Percentiles rank a stretch among this genome's conserved stretches.
These are phyloP conservation scores for Metarhizium sp. DNA, from an alignment of 2,329 filamentous ascomycete genomes.

Conservation along the genomic window DNA sequence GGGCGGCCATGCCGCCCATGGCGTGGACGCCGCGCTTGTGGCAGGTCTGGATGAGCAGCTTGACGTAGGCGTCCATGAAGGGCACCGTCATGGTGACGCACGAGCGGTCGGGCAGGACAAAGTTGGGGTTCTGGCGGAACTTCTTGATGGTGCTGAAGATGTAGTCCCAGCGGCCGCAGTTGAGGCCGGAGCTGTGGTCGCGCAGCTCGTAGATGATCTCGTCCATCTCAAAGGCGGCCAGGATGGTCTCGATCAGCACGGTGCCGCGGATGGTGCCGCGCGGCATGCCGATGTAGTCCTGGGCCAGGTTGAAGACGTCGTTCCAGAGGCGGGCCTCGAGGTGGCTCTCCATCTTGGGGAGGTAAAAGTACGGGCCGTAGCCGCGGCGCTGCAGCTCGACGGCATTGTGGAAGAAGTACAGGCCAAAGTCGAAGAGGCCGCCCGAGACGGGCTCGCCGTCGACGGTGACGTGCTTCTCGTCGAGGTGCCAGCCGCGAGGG, in stretches of 20 bases:
- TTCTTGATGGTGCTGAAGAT: slow-evolving; percentile 99
- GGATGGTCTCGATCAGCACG: slow-evolving; percentile 94
- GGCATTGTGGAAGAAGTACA: slow-evolving; percentile 99
- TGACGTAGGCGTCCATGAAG: slow-evolving; percentile 96
- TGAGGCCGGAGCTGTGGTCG: slow-evolving; percentile 90
- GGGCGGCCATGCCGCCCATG: slow-evolving; percentile 97
- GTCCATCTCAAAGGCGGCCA: slow-evolving; percentile 98
- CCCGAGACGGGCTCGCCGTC: slow-evolving; percentile 93
- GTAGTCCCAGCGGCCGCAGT: slow-evolving; percentile 99
- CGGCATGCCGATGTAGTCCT: slow-evolving; percentile 84
- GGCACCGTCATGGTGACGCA: slow-evolving; percentile 95
- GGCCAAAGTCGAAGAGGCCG: slow-evolving; percentile 89
- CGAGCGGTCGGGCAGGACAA: slow-evolving; percentile 85
- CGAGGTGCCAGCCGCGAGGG: slow-evolving; percentile 93
- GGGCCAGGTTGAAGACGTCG: slow-evolving; percentile 89
- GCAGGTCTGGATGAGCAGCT: slow-evolving; percentile 96
- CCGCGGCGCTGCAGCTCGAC: slow-evolving; percentile 77
- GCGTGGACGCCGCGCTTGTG: slow-evolving; percentile 95
- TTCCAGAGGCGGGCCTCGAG: slow-evolving; percentile 97
- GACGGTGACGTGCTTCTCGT: slow-evolving; percentile 96
- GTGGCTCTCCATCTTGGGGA: slow-evolving; percentile 97
- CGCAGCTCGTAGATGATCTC: slow-evolving; percentile 99
- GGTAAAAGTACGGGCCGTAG: slow-evolving; percentile 91
- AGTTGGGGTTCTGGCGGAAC: slow-evolving; percentile 89
- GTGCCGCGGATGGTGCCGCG: slow-evolving; percentile 91